Base-by-base conservation (phyloP, 2,329 filamentous ascomycete genomes). In the Nemania sp. region DNA sequence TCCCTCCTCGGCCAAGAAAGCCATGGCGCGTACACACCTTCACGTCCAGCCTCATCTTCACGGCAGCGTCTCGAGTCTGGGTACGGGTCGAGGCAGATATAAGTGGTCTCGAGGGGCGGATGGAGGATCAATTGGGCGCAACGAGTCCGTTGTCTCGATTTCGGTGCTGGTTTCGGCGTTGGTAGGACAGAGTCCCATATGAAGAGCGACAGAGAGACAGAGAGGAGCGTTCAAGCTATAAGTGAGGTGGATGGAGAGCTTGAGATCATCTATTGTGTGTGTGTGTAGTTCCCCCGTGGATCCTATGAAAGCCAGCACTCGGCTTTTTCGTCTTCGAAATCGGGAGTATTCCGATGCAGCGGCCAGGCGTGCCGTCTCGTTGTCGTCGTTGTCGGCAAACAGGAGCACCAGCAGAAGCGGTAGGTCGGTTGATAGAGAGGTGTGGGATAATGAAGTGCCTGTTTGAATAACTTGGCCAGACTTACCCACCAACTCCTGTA, bases 21-120 rank as follows among this genome's bases (percentile, higher is more conserved):
- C 3, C 34, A 32, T 40, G 35, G 56, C 53, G 57, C 45, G 48
- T 39, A 65, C 63, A 51, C 63, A 72, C 70, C 70, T 72, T 72
- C 18, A 72, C 70, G 59, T 72, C 70, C 46, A 72, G 64, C 66
- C 67, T 72, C 70, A 72, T 72, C 58, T 68, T 71, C 57, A 63
- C 67, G 64, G 60, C 57, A 66, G 63, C 62, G 54, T 53, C 53
- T 60, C 20, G 42, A 20, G 13, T 48, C 35, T 25, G 13, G 11
- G 10, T 48, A 42, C 20, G n/a, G 11, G 5, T 18, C 13, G 34
- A 34, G 17, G 45, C 35, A 54, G 35, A 21, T 2, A 39, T 39
- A 9, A 4, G 34, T 25, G 25, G 5, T 25, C 46, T n/a, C 25
- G n/a, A 17, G 39, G 10, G 46, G 17, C 29, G 40, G 49, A 20